phyloP scores from a whole-genome alignment of 1,284 basidiomycete species.

The Trametes pubescens region DNA sequence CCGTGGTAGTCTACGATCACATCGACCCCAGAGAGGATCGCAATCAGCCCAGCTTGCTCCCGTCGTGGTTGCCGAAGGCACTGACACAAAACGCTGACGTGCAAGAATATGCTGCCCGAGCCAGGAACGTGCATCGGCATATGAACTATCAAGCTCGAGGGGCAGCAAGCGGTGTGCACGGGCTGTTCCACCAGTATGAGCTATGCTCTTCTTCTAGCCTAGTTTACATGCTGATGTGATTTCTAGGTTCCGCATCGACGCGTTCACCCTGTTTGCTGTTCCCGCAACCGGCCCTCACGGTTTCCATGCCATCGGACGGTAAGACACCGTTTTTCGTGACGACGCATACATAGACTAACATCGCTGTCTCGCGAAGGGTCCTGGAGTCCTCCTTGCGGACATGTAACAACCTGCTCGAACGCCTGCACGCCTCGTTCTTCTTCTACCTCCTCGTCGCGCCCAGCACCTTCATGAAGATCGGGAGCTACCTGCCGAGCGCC shows the following conservation, averaged over 20 bases:
- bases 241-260: slow-evolving; percentile 87
- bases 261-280: slow-evolving; percentile 88
- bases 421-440: slow-evolving; percentile 95
- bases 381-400: slow-evolving; percentile 89
- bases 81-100: slow-evolving; percentile 54
- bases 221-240: neutral
- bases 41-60: slow-evolving; percentile 42
- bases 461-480: slow-evolving; percentile 87
- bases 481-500: slow-evolving; percentile 87
- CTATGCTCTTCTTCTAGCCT: no score
- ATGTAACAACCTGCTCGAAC: slow-evolving; percentile 91
- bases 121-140: slow-evolving; percentile 71
- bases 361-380: slow-evolving; percentile 54
- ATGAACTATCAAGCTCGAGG: slow-evolving; percentile 75
- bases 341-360: neutral
- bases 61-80: slow-evolving; percentile 55
- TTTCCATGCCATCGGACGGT: slow-evolving; percentile 92
- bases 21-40: slow-evolving; percentile 58
- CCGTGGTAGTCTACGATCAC: slow-evolving; percentile 82
- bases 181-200: slow-evolving; percentile 79
- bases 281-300: slow-evolving; percentile 94
- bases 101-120: slow-evolving; percentile 62
- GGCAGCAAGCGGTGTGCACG: slow-evolving; percentile 79
- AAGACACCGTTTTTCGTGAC: slow-evolving; percentile 6
- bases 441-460: slow-evolving; percentile 88